A percentile compares a stretch with the other conserved stretches of the same genome.
Evolutionary conservation across 2,329 filamentous ascomycete species (phyloP).

Genomic region (Madurella fahalii): DNA sequence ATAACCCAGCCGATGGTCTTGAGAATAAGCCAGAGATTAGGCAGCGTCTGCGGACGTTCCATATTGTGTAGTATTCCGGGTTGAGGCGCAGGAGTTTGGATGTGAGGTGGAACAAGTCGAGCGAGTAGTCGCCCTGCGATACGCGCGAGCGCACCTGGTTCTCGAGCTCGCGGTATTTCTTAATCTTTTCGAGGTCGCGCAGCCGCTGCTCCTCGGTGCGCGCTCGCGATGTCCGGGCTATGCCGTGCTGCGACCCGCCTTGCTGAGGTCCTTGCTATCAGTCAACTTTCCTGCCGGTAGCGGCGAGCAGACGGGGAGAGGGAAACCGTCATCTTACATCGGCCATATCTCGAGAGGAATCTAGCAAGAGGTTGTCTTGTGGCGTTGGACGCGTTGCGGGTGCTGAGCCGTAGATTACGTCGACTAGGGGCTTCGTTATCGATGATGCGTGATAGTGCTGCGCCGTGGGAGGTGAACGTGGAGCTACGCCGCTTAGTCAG

Average conservation of each 20-base stretch:
- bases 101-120: conserved; percentile 61
- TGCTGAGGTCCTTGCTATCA: conserved; percentile 24
- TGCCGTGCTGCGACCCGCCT: conserved; percentile 64
- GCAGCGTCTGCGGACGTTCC: conserved; percentile 79
- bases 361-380: neutral
- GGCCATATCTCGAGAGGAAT: conserved; percentile 16
- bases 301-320: neutral
- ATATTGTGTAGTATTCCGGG: conserved; percentile 86
- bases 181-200: conserved; percentile 60
- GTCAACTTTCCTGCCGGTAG: conserved; percentile 20
- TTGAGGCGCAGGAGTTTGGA: conserved; percentile 72
- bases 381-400: no score
- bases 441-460: no score
- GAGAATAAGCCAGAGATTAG: conserved; percentile 57
- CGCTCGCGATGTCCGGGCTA: conserved; percentile 62
- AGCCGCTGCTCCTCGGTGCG: conserved; percentile 66
- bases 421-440: no score
- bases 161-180: conserved; percentile 45
- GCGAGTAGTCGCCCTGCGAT: conserved; percentile 43
- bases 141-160: conserved; percentile 32
- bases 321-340: conserved; percentile 18
- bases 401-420: no score
- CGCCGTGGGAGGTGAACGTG: no score
- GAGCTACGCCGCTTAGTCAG: no score
- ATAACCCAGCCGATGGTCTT: conserved; percentile 48